A percentile compares a stretch with the other conserved stretches of the same genome.
phyloP scores from a whole-genome alignment of 2,329 filamentous ascomycete genomes.

The Pseudogymnoascus sp. region DNA sequence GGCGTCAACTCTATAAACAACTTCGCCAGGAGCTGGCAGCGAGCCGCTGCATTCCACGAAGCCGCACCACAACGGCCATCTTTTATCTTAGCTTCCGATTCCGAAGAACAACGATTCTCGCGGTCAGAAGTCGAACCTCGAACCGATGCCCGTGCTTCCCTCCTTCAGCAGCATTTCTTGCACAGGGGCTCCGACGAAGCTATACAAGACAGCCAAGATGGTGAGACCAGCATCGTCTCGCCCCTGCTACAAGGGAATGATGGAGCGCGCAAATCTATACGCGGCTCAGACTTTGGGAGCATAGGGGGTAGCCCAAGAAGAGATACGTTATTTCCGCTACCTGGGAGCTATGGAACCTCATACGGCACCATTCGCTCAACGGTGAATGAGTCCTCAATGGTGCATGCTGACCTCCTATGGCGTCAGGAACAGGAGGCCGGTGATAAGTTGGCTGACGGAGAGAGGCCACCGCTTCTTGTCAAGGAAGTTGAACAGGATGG shows the following conservation, averaged over 20 bases:
- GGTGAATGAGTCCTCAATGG: slow-evolving; percentile 36
- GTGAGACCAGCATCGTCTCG: slow-evolving; percentile 13
- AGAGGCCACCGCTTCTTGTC: slow-evolving; percentile 69
- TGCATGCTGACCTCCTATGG: slow-evolving; percentile 43
- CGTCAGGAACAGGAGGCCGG: slow-evolving; percentile 38
- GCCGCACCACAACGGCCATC: slow-evolving; percentile 72
- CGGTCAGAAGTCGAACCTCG: slow-evolving; percentile 21
- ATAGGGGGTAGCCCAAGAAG: slow-evolving; percentile 28
- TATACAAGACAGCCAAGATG: slow-evolving; percentile 21
- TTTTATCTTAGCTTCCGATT: slow-evolving; percentile 55
- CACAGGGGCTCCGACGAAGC: slow-evolving; percentile 25
- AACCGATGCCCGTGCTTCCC: slow-evolving; percentile 22
- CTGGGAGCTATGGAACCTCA: slow-evolving; percentile 60
- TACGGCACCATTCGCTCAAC: slow-evolving; percentile 43
- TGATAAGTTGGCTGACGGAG: slow-evolving; percentile 43
- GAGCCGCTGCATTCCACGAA: slow-evolving; percentile 80
- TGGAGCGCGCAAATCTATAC: background rate
- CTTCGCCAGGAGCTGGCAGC: slow-evolving; percentile 86
- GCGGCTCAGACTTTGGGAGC: slow-evolving; percentile 25
- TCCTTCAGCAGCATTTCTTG: slow-evolving; percentile 46
- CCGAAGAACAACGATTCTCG: slow-evolving; percentile 32
- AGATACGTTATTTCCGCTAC: slow-evolving; percentile 52
- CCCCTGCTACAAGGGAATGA: slow-evolving; percentile 29
- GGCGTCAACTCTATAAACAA: slow-evolving; percentile 92
- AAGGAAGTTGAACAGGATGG: slow-evolving; percentile 86